Evolutionary conservation across 2,329 filamentous ascomycete species (phyloP).

Genomic region (Diplodia sapinea): DNA sequence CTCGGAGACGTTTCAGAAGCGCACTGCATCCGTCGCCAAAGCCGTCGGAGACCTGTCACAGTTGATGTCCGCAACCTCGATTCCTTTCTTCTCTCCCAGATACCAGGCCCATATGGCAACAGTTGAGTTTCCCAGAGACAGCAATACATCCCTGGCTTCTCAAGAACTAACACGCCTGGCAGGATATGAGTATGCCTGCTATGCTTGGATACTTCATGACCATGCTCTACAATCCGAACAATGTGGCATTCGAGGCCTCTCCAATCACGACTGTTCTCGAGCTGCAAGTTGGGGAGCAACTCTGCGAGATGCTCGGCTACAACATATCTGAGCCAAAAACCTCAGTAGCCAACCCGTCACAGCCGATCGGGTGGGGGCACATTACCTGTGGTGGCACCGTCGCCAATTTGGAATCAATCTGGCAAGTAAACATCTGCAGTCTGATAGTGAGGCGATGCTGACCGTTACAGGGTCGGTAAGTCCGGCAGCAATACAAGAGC

Average conservation of each 20-base stretch:
- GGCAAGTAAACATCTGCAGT: conserved; percentile 37
- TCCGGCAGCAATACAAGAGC: neutral
- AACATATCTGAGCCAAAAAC: conserved; percentile 35
- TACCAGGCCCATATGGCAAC: conserved; percentile 55
- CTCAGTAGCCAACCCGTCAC: conserved; percentile 36
- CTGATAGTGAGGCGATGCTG: neutral
- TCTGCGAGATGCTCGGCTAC: conserved; percentile 56
- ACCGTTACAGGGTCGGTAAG: conserved; percentile 29
- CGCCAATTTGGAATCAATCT: conserved; percentile 58
- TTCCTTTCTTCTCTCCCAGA: conserved; percentile 56
- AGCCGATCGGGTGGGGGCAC: conserved; percentile 52
- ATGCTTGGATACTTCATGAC: conserved; percentile 57
- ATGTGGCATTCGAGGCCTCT: conserved; percentile 55
- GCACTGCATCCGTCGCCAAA: conserved; percentile 44
- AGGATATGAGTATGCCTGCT: conserved; percentile 51
- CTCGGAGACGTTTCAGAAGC: conserved; percentile 44
- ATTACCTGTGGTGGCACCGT: conserved; percentile 55
- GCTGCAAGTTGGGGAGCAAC: conserved; percentile 53
- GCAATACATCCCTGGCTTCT: no score
- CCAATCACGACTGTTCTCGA: conserved; percentile 55
- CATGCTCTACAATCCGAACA: conserved; percentile 60
- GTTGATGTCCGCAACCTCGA: conserved; percentile 51
- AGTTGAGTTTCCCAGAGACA: no score
- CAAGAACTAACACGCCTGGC: no score
- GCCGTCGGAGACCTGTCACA: conserved; percentile 47